Evolutionary conservation across 2,329 filamentous ascomycete genomes (phyloP).

Genomic region (Colletotrichum musicola): DNA sequence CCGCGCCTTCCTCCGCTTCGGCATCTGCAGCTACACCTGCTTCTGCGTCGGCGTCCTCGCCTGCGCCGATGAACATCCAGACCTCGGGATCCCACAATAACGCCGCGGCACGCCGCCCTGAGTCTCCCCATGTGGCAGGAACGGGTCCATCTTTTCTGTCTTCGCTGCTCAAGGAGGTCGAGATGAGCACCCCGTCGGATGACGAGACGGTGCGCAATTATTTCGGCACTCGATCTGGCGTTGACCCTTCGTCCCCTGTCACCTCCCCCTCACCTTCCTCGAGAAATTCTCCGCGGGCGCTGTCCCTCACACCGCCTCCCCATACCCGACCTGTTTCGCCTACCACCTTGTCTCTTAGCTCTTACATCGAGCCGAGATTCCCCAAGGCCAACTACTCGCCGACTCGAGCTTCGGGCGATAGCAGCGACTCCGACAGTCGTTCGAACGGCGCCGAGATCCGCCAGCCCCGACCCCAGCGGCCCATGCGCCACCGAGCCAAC

Average conservation of each 20-base stretch:
- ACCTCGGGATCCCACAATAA: constrained; percentile 38
- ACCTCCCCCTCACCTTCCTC: constrained; percentile 75
- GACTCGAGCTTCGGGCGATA: constrained; percentile 59
- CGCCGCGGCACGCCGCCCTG: constrained; percentile 17
- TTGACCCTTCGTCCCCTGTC: constrained; percentile 70
- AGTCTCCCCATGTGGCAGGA: constrained; percentile 43
- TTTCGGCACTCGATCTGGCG: constrained; percentile 48
- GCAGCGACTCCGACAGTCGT: constrained; percentile 59
- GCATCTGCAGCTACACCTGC: constrained; percentile 43
- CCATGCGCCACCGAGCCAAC: constrained; percentile 54
- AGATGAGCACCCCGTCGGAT: constrained; percentile 71
- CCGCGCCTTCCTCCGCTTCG: constrained; percentile 12
- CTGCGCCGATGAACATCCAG: constrained; percentile 41
- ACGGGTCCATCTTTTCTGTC: constrained; percentile 84
- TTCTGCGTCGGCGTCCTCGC: constrained; percentile 40
- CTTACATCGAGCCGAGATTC: constrained; percentile 79
- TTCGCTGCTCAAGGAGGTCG: constrained; percentile 89
- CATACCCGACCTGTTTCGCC: constrained; percentile 75
- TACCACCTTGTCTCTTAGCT: constrained; percentile 71
- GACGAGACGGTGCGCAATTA: constrained; percentile 64
- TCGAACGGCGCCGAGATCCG: constrained; percentile 59
- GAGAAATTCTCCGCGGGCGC: constrained; percentile 74
- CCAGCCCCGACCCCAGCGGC: constrained; percentile 64
- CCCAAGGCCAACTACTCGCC: constrained; percentile 82
- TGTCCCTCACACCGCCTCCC: constrained; percentile 78